Conservation (phyloP, 2,329 filamentous ascomycete genomes). For the Leptographium flavum region DNA sequence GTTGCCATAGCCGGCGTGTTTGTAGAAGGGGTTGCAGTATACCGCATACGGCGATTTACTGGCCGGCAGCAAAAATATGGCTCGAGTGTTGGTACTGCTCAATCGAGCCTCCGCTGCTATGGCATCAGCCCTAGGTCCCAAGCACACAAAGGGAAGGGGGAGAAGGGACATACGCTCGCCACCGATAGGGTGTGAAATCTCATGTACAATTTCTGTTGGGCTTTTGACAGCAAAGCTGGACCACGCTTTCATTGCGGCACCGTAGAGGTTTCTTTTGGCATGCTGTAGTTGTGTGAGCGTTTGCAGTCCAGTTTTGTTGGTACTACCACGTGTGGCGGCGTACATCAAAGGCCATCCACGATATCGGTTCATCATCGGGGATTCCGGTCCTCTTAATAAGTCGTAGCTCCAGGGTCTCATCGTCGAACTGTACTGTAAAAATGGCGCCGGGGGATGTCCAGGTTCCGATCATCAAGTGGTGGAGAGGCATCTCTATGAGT, state of each 20-base stretch:
- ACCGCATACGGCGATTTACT: constrained; percentile 65
- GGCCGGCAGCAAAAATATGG: constrained; percentile 77
- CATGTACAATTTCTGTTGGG: constrained; percentile 62
- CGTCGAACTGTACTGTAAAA: constrained; percentile 79
- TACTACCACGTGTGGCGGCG: constrained; percentile 17
- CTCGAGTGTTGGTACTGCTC: constrained; percentile 64
- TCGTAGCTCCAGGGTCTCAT: constrained; percentile 59
- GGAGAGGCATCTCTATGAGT: constrained; percentile 49
- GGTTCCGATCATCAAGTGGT: constrained; percentile 84
- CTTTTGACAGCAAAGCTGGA: constrained; percentile 64
- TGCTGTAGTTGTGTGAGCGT: constrained; percentile 37
- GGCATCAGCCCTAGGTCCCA: neutral
- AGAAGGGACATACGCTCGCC: constrained; percentile 47
- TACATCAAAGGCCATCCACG: constrained; percentile 86
- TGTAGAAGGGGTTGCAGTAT: constrained; percentile 85
- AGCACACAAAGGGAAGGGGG: neutral
- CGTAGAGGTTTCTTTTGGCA: constrained; percentile 71
- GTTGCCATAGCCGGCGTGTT: constrained; percentile 68
- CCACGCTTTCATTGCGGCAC: constrained; percentile 89
- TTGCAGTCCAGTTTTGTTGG: constrained; percentile 17
- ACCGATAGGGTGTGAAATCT: constrained; percentile 59
- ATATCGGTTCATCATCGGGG: constrained; percentile 72
- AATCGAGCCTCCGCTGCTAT: constrained; percentile 49
- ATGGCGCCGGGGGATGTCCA: constrained; percentile 85
- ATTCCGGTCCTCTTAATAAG: constrained; percentile 72